Percentiles rank a stretch among this genome's conserved stretches.
Evolutionary conservation across 2,329 filamentous ascomycete species (phyloP).

Genomic region (Talaromyces sp.): DNA sequence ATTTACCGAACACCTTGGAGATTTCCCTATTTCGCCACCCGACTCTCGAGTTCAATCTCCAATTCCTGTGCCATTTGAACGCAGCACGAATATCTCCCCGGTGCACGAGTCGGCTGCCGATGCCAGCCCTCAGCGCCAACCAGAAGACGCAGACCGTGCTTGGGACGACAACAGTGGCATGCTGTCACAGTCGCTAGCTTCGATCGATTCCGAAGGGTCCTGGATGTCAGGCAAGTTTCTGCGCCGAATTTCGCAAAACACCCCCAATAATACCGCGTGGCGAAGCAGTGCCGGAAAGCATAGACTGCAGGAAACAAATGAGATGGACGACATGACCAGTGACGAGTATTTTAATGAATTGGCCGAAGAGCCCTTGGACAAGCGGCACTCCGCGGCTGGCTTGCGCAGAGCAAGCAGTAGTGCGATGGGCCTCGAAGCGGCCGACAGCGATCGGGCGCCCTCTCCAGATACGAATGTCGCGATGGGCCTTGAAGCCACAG

Average conservation of each 20-base stretch:
- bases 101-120: slow-evolving; percentile 6
- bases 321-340: slow-evolving; percentile 59
- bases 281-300: slow-evolving; percentile 34
- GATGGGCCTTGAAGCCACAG: slow-evolving; percentile 51
- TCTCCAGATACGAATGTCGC: slow-evolving; percentile 22
- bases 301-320: slow-evolving; percentile 43
- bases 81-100: slow-evolving; percentile 15
- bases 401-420: slow-evolving; percentile 39
- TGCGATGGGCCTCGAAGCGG: slow-evolving; percentile 49
- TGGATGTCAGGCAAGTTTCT: slow-evolving; percentile 78
- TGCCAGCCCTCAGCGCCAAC: slow-evolving; percentile 19
- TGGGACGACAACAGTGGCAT: slow-evolving; percentile 37
- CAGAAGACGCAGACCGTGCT: slow-evolving; percentile 26
- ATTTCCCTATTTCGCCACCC: slow-evolving; percentile 77
- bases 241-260: slow-evolving; percentile 42
- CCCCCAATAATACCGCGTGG: slow-evolving; percentile 35
- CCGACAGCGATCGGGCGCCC: slow-evolving; percentile 25
- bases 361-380: slow-evolving; percentile 34
- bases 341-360: slow-evolving; percentile 48
- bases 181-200: slow-evolving; percentile 79
- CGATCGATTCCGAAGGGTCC: slow-evolving; percentile 89
- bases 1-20: slow-evolving; percentile 86
- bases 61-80: slow-evolving; percentile 50
- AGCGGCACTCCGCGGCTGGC: slow-evolving; percentile 19
- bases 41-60: slow-evolving; percentile 73